Percentiles rank a stretch among this genome's conserved stretches.
These are phyloP conservation scores for Chamaecyparis obtusa DNA, from an alignment of 75 land plant genomes.

Conservation along the genomic window DNA sequence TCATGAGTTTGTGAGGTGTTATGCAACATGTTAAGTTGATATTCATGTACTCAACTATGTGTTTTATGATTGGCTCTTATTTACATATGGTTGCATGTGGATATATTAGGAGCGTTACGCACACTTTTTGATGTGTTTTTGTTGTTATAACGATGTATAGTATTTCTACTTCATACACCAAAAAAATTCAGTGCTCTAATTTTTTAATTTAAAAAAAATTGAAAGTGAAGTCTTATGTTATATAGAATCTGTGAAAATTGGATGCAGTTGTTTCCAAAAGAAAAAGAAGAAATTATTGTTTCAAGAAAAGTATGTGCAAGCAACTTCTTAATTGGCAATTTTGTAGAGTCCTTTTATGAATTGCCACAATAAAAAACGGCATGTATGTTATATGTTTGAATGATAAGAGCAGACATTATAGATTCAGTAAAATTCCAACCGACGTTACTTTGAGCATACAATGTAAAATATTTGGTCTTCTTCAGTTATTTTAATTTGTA, in stretches of 20 bases:
- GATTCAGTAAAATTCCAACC: no score
- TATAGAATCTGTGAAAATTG: no score
- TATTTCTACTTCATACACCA: neutral
- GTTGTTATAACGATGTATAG: no score
- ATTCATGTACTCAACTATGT: no score
- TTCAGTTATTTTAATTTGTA: no score
- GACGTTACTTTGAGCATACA: neutral
- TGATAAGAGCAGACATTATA: neutral
- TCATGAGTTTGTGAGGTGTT: neutral
- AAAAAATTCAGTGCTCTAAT: neutral
- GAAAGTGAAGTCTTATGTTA: no score
- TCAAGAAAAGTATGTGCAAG: neutral
- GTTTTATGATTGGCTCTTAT: no score
- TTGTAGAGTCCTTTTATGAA: neutral
- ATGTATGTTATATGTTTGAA: neutral
- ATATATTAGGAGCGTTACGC: neutral
- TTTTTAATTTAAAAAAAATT: no score
- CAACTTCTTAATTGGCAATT: neutral
- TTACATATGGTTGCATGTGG: neutral
- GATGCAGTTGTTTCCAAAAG: neutral
- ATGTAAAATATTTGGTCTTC: neutral
- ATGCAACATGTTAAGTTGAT: neutral
- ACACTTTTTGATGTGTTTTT: neutral
- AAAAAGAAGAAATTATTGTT: neutral
- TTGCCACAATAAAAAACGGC: neutral